Base-by-base conservation (phyloP, 495 filamentous ascomycete species). In the Echria macrotheca region DNA sequence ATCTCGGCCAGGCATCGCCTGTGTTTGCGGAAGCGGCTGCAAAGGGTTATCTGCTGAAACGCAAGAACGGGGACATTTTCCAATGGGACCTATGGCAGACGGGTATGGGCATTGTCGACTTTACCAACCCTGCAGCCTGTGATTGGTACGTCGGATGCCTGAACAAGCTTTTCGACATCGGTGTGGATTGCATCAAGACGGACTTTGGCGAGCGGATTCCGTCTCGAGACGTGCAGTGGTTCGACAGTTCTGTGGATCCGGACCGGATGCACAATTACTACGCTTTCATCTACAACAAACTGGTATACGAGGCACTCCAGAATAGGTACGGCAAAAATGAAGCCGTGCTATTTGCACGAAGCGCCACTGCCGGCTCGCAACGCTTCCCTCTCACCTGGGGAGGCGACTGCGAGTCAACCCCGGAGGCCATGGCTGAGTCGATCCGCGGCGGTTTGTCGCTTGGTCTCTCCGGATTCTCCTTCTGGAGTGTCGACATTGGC, bases 71-170 rank as follows among this genome's bases (percentile, higher is more conserved):
- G 15, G 82, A 84, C 45, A 66, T 87, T 18, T 87, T 77, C 74
- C 82, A 87, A 64, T 86, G 82, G 80, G 84, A 86, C 55, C 65
- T 83, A 28, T 87, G 83, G 83, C 82, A 86, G 57, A 78, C 81
- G 15, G 83, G 84, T 26, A 88, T 88, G 84, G 83, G 82, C 2
- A 67, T 87, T 3, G 70, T 87, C 7, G 84, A 86, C 56, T 85
- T 87, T 64, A 87, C 84, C 4, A 87, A 87, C 59, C 84, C 83
- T 1, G 74, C 72, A 17, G 83, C 83, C 5, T 73, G 72, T 41
- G 56, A 66, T 14, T 87, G 83, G 84, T 87, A 75, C 55, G 64
- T 63, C 47, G 51, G 50, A 2, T 81, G 83, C 52, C 63, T 87
- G 7, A 67, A 80, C 24, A 67, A 63, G 2, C 75, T 87, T 1